These are phyloP conservation scores for Termitomyces sp. DNA, from an alignment of 768 basidiomycete species.

Conservation along the genomic window DNA sequence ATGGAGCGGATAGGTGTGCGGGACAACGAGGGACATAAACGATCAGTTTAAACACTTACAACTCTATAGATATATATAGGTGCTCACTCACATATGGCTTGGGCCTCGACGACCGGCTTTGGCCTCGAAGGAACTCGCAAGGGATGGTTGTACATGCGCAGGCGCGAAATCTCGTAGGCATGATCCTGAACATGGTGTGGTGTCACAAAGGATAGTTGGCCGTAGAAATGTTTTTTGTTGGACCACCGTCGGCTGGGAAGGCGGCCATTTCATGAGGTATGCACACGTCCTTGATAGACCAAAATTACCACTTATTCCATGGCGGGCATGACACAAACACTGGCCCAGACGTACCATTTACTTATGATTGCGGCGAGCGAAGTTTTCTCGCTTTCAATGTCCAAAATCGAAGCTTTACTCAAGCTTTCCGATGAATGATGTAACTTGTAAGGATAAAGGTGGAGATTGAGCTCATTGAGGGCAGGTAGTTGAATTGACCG, in stretches of 20 bases:
- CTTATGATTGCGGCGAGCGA: constrained; percentile 95
- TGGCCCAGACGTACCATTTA: constrained; percentile 97
- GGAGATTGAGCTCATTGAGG: constrained; percentile 96
- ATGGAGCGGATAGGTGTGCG: constrained; percentile 85
- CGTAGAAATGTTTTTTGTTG: constrained; percentile 94
- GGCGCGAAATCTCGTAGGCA: constrained; percentile 95
- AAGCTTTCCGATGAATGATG: constrained; percentile 92
- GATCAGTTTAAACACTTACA: constrained; percentile 10
- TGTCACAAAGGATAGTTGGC: constrained; percentile 80
- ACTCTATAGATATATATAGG: constrained; percentile 38
- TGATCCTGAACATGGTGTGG: constrained; percentile 93
- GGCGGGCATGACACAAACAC: constrained; percentile 91
- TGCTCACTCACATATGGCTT: constrained; percentile 96
- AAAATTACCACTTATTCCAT: not conserved
- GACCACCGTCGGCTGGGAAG: constrained; percentile 96
- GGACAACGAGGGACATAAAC: not conserved
- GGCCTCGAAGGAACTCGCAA: constrained; percentile 84
- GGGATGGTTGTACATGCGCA: constrained; percentile 98
- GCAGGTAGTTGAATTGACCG: constrained; percentile 99
- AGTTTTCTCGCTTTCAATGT: constrained; percentile 97
- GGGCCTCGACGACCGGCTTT: constrained; percentile 88
- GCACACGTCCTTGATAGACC: constrained; percentile 19
- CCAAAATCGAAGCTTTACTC: constrained; percentile 97
- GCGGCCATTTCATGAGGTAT: constrained; percentile 95
- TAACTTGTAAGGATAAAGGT: constrained; percentile 79